A percentile compares a stretch with the other conserved stretches of the same genome.
These are phyloP conservation scores for Boechera divaricarpa DNA, from an alignment of 345 rosid genomes.

Conservation along the genomic window DNA sequence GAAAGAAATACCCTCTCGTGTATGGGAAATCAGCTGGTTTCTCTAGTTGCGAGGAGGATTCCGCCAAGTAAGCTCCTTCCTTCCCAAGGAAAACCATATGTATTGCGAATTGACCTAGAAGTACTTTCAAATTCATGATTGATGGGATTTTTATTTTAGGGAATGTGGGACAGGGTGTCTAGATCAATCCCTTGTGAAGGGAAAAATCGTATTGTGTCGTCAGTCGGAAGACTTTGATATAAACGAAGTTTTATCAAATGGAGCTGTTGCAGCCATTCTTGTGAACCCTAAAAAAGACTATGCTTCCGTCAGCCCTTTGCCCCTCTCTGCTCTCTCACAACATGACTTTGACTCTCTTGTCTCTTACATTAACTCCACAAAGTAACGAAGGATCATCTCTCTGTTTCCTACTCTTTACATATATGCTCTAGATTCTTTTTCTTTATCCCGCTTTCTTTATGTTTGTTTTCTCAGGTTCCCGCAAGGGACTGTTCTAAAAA, in stretches of 20 bases:
- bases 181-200: not conserved
- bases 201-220: constrained; percentile 23
- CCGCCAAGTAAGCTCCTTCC: not conserved
- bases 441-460: not conserved
- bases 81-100: not conserved
- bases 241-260: not conserved
- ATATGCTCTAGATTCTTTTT: not conserved
- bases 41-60: not conserved
- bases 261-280: constrained; percentile 40
- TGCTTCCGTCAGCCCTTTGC: constrained; percentile 11
- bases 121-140: not conserved
- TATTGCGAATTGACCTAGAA: not conserved
- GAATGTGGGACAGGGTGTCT: constrained; percentile 8
- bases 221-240: not conserved
- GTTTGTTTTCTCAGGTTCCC: constrained; percentile 19
- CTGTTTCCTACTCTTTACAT: not conserved
- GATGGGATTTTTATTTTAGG: constrained; percentile 26
- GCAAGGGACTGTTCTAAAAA: constrained; percentile 26
- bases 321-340: constrained; percentile 8
- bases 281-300: not conserved
- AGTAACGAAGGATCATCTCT: constrained; percentile 33
- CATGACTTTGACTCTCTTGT: not conserved
- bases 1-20: constrained; percentile 39
- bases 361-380: constrained; percentile 33
- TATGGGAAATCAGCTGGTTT: not conserved